Evolutionary conservation across 2,329 filamentous ascomycete species (phyloP).

Genomic region (Thermomyces lanuginosus): DNA sequence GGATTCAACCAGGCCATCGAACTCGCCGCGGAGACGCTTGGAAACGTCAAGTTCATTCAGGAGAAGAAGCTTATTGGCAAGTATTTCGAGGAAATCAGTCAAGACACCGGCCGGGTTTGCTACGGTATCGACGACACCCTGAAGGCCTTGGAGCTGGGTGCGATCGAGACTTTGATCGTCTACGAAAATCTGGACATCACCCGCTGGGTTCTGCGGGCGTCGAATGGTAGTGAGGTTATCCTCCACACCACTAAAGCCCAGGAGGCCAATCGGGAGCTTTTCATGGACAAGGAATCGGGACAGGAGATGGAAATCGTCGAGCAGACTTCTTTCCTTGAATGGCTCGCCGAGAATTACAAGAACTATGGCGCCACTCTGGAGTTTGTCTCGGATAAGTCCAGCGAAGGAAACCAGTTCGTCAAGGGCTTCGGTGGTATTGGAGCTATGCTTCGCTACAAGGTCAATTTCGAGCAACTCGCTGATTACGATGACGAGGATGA

Average conservation of each 20-base stretch:
- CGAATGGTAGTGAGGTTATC: slow-evolving; percentile 53
- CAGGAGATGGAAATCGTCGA: slow-evolving; percentile 92
- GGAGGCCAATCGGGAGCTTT: slow-evolving; percentile 64
- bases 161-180: slow-evolving; percentile 84
- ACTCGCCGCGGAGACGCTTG: slow-evolving; percentile 79
- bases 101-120: slow-evolving; percentile 91
- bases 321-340: slow-evolving; percentile 90
- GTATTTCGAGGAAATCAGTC: slow-evolving; percentile 98
- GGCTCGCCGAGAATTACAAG: slow-evolving; percentile 97
- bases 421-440: slow-evolving; percentile 99
- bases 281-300: slow-evolving; percentile 89
- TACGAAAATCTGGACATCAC: slow-evolving; percentile 95
- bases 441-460: slow-evolving; percentile 93
- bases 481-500: slow-evolving; percentile 85
- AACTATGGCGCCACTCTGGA: slow-evolving; percentile 91
- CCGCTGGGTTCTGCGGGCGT: slow-evolving; percentile 75
- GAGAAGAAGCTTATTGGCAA: slow-evolving; percentile 99
- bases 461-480: slow-evolving; percentile 98
- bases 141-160: slow-evolving; percentile 89
- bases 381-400: slow-evolving; percentile 94
- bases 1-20: slow-evolving; percentile 99
- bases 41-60: slow-evolving; percentile 99
- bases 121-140: slow-evolving; percentile 97
- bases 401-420: slow-evolving; percentile 98
- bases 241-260: slow-evolving; percentile 79